phyloP scores from a whole-genome alignment of 177 flowering plant genomes.

The Vitis hybrid region DNA sequence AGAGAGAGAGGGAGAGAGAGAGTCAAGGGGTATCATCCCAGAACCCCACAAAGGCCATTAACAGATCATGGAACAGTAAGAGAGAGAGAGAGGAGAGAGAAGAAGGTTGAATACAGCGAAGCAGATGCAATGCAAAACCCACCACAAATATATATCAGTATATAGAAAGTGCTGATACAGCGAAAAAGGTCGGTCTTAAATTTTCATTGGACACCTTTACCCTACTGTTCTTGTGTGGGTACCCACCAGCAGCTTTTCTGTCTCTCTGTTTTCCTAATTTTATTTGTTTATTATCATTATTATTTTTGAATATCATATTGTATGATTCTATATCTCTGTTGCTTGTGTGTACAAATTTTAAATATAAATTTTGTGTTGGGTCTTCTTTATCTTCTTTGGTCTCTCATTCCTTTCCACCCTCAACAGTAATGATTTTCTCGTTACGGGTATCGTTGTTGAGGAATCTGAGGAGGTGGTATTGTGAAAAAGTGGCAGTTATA shows the following conservation, averaged over 20 bases:
- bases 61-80: constrained; percentile 4
- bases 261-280: constrained; percentile 11
- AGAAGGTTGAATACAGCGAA: constrained; percentile 62
- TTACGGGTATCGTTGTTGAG: constrained; percentile 43
- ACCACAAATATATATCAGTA: constrained; percentile 8
- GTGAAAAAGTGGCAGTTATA: constrained; percentile 28
- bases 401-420: constrained; percentile 17
- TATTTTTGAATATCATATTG: neutral
- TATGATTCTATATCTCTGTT: neutral
- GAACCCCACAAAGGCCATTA: constrained; percentile 17
- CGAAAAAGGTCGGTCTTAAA: constrained; percentile 20
- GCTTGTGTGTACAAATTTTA: neutral
- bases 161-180: constrained; percentile 26
- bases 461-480: constrained; percentile 36
- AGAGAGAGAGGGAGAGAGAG: constrained; percentile 1
- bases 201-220: constrained; percentile 35
- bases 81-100: constrained; percentile 1
- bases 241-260: constrained; percentile 47
- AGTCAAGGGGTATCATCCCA: constrained; percentile 12
- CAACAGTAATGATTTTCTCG: constrained; percentile 49
- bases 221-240: constrained; percentile 38
- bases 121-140: constrained; percentile 35
- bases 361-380: neutral
- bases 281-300: constrained; percentile 10
- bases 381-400: constrained; percentile 10